Evolutionary conservation across 352 stramenopile genomes (phyloP).

Genomic region (Pythium pyrilobum): DNA sequence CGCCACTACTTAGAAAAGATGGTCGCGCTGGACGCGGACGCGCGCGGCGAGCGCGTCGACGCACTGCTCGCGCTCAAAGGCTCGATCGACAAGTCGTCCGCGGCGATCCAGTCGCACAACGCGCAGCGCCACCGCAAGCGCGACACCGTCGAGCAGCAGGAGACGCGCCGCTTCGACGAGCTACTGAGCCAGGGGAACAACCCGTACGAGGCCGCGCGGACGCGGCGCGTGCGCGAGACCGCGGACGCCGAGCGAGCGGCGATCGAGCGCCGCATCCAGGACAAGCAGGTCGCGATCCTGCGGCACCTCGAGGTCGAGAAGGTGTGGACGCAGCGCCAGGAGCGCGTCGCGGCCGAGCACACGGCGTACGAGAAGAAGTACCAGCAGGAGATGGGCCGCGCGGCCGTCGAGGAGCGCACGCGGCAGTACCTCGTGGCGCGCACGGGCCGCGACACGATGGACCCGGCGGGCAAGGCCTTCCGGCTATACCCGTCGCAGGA

Average conservation of each 20-base stretch:
- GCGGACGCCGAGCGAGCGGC: conserved; percentile 28
- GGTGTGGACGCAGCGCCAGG: conserved; percentile 25
- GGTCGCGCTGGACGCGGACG: conserved; percentile 22
- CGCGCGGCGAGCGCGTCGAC: conserved; percentile 34
- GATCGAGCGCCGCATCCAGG: conserved; percentile 47
- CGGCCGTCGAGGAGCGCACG: conserved; percentile 45
- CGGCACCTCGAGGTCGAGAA: conserved; percentile 49
- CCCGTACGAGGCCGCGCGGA: conserved; percentile 66
- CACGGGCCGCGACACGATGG: conserved; percentile 52
- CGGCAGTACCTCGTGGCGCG: conserved; percentile 47
- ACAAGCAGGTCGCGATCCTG: conserved; percentile 48
- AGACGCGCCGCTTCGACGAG: conserved; percentile 39
- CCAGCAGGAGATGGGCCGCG: conserved; percentile 59
- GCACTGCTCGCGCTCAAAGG: conserved; percentile 57
- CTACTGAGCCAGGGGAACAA: conserved; percentile 68
- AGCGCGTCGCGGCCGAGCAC: conserved; percentile 36
- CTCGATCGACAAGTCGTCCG: conserved; percentile 41
- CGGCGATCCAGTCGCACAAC: conserved; percentile 43
- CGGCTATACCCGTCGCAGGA: conserved; percentile 70
- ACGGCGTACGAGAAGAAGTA: conserved; percentile 59
- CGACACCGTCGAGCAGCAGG: conserved; percentile 21
- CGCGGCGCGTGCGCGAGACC: conserved; percentile 31
- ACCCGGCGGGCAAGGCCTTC: conserved; percentile 54
- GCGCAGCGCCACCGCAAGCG: conserved; percentile 25
- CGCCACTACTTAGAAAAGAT: conserved; percentile 44